These are phyloP conservation scores for Pleurotus djamor DNA, from an alignment of 768 basidiomycete species.

Conservation along the genomic window DNA sequence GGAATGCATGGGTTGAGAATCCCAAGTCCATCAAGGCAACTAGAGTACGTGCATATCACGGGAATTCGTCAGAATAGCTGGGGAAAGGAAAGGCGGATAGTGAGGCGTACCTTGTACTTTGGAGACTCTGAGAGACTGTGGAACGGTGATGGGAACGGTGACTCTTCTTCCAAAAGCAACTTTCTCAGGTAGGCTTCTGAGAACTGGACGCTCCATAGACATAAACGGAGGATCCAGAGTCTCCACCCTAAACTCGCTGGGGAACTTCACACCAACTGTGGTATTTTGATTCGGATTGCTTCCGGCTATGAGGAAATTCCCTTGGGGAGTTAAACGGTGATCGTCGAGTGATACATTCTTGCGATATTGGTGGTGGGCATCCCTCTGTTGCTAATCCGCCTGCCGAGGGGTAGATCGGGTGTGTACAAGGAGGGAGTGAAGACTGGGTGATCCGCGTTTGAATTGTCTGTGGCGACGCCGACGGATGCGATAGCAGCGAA, in stretches of 20 bases:
- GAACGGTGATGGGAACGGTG: slow-evolving; percentile 24
- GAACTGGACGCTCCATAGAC: slow-evolving; percentile 8
- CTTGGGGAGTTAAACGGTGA: slow-evolving; percentile 26
- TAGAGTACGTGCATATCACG: slow-evolving; percentile 2
- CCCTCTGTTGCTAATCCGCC: slow-evolving; percentile 30
- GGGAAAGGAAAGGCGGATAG: neutral
- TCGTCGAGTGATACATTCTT: slow-evolving; percentile 29
- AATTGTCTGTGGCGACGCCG: slow-evolving; percentile 26
- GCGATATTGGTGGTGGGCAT: slow-evolving; percentile 23
- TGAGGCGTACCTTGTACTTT: slow-evolving; percentile 12
- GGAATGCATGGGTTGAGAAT: slow-evolving; percentile 27
- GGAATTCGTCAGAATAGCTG: neutral
- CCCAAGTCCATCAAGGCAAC: slow-evolving; percentile 28
- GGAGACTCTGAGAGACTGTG: slow-evolving; percentile 8
- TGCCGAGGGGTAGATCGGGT: slow-evolving; percentile 28
- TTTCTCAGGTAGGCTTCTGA: slow-evolving; percentile 18
- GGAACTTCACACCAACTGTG: neutral
- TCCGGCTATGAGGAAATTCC: slow-evolving; percentile 19
- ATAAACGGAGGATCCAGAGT: slow-evolving; percentile 26
- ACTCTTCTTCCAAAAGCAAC: slow-evolving; percentile 21
- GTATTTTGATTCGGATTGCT: slow-evolving; percentile 22
- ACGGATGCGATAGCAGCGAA: slow-evolving; percentile 23
- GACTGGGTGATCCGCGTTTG: slow-evolving; percentile 46
- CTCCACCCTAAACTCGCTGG: slow-evolving; percentile 19
- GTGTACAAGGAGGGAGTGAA: slow-evolving; percentile 40